Evolutionary conservation across 352 stramenopile species (phyloP), one percentile per base, ranked within the genome.

Genomic region (Aphanomyces astaci): DNA sequence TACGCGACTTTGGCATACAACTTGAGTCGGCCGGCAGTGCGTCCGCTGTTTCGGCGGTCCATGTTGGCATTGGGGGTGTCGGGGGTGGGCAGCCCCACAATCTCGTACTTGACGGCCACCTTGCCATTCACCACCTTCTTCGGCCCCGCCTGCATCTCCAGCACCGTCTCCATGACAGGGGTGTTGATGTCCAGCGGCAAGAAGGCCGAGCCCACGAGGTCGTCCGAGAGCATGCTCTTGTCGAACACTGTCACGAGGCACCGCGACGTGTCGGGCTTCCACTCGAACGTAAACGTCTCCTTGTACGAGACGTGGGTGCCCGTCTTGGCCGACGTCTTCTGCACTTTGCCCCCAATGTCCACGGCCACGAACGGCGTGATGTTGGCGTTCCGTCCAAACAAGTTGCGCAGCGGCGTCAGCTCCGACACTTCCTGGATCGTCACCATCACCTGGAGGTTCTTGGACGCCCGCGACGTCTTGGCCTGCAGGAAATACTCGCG

Each of bases 241-340:
- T 86, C 78, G 66, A 82, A 84, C 19, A 86, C 46, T 39, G 76
- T 81, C 19, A 72, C 48, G 3, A 85, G 4, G 24, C 45, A 51
- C 13, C 60, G 60, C 10, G 70, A 31, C 30, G 62, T 51, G 4
- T 70, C 33, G 31, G 56, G 43, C 25, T 78, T 75, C 31, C 84
- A 72, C 43, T 94, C 81, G 60, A 93, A 91, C 39, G 86, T 93
- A 30, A 95, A 90, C 60, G 83, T 88, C 64, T 95, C 84, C 59
- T 86, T 81, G 84, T 85, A 95, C 51, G 80, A 64, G 17, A 67
- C 63, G 56, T 89, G 89, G 22, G 64, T 74, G 67, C 89, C 89
- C 71, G 90, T 90, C 4, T 76, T 72, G 28, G 76, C 84, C 63
- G 89, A 89, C 36, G 86, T 95, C 22, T 72, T 71, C 43, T 82